Evolutionary conservation across 352 stramenopile genomes (phyloP), one percentile per base, ranked within the genome.

Genomic region (Aphanomyces stellatus): DNA sequence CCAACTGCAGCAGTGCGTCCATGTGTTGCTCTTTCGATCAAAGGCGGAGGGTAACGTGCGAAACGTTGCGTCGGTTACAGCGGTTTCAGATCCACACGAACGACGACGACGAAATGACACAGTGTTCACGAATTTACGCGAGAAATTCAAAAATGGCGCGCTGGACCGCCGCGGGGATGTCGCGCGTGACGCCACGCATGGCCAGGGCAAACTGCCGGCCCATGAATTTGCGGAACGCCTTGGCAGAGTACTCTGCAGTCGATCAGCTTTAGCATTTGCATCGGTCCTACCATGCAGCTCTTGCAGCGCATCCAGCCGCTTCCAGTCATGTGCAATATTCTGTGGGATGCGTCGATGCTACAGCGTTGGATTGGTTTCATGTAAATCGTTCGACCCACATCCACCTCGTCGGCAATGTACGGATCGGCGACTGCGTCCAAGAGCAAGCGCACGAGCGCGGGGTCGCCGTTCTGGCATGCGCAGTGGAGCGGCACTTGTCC

Each of bases 391-490:
- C 3, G 35, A 27, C 4, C 4, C 19, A 19, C 1, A 63, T 19
- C 7, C 6, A 64, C 55, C 37, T 86, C 77, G 42, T 89, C 78
- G 2, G 69, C 72, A 19, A 87, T 24, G 34, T 85, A 85, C 2
- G 77, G 71, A 22, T 79, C 75, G 6, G 70, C 71, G 6, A 68
- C 62, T 1, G 72, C 71, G 34, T 69, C 28, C 4, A 89, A 66
- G 3, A 81, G 71, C 1, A 80, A 30, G 42, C 65, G 60, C 30
- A 89, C 81, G 35, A 88, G 66, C 24, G 69, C 59, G 4, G 76
- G 72, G 28, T 89, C 79, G 5, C 79, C 79, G 53, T 88, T 87
- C 17, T 74, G 72, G 48, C 79, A 82, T n/a, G 81, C 79, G 17
- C 70, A 78, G 49, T 87, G 79, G 24, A 89, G 69, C 4, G 81